These are phyloP conservation scores for Lachnellula arida DNA, from an alignment of 2,329 filamentous ascomycete species.

Conservation along the genomic window DNA sequence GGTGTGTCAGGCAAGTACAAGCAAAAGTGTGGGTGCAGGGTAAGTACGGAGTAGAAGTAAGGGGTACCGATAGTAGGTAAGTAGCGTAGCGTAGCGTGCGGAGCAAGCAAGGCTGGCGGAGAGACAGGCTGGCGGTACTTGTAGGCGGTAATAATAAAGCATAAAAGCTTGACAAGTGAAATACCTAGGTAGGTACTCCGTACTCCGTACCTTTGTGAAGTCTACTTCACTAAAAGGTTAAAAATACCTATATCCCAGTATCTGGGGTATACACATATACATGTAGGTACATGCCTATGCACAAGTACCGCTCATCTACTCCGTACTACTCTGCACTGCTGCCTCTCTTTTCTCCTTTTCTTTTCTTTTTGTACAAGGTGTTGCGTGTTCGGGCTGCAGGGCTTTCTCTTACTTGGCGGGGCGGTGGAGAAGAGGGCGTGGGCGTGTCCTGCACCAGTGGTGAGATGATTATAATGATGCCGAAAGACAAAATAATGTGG, in stretches of 20 bases:
- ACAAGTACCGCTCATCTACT: too few species aligned
- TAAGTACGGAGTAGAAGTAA: not conserved
- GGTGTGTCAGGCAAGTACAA: not conserved
- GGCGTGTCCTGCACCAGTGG: not conserved
- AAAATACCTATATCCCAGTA: too few species aligned
- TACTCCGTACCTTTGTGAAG: not conserved
- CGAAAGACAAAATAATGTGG: too few species aligned
- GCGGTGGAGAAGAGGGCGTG: not conserved
- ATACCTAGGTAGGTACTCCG: too few species aligned
- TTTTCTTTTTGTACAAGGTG: not conserved
- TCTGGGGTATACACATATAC: too few species aligned
- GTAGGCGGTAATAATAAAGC: too few species aligned
- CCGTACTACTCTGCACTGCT: not conserved
- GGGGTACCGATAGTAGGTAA: not conserved
- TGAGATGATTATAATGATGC: not conserved
- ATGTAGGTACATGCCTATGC: not conserved
- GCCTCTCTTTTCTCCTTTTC: not conserved
- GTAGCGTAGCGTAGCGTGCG: not conserved
- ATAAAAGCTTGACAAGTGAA: not conserved
- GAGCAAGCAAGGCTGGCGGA: not conserved
- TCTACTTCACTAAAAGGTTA: too few species aligned
- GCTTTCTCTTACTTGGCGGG: not conserved
- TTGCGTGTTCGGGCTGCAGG: not conserved
- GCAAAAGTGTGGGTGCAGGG: slow-evolving; percentile 1
- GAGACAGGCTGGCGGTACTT: too few species aligned